Conservation (phyloP, 202 grass and related monocot genomes). For the Elaeis oleifera region DNA sequence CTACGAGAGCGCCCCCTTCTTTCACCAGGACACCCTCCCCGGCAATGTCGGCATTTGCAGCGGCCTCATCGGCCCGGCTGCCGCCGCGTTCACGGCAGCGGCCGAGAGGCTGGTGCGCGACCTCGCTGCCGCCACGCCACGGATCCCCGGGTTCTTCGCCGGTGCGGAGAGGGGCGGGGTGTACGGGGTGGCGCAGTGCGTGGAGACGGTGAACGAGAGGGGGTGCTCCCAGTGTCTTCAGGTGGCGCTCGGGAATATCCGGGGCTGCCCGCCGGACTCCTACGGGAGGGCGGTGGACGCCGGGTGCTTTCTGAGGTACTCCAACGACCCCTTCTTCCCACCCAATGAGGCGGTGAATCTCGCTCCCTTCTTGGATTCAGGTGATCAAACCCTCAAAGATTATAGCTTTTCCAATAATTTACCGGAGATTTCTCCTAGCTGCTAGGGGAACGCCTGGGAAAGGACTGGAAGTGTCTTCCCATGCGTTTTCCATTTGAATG, state of each 20-base stretch:
- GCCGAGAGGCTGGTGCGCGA: conserved; percentile 34
- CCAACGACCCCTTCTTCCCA: conserved; percentile 48
- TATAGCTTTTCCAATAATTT: too few relatives aligned
- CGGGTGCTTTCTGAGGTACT: conserved; percentile 81
- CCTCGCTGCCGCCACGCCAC: conserved; percentile 39
- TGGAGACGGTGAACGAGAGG: conserved; percentile 38
- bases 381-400: conserved; percentile 25
- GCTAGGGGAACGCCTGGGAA: too few relatives aligned
- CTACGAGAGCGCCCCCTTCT: conserved; percentile 57
- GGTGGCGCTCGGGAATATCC: conserved; percentile 48
- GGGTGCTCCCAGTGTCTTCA: conserved; percentile 50
- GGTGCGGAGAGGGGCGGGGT: conserved; percentile 38
- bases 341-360: conserved; percentile 57
- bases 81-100: conserved; percentile 19
- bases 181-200: conserved; percentile 61
- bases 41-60: conserved; percentile 52
- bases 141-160: conserved; percentile 23
- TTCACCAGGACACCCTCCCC: conserved; percentile 45
- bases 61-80: conserved; percentile 11
- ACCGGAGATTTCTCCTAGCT: too few relatives aligned
- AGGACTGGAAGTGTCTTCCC: too few relatives aligned
- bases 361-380: conserved; percentile 43
- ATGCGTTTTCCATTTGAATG: too few relatives aligned
- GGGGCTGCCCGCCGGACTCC: conserved; percentile 40
- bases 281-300: conserved; percentile 56